These are phyloP conservation scores for Coemansia sp. DNA, from an alignment of 371 early-diverging fungal species.

Conservation along the genomic window DNA sequence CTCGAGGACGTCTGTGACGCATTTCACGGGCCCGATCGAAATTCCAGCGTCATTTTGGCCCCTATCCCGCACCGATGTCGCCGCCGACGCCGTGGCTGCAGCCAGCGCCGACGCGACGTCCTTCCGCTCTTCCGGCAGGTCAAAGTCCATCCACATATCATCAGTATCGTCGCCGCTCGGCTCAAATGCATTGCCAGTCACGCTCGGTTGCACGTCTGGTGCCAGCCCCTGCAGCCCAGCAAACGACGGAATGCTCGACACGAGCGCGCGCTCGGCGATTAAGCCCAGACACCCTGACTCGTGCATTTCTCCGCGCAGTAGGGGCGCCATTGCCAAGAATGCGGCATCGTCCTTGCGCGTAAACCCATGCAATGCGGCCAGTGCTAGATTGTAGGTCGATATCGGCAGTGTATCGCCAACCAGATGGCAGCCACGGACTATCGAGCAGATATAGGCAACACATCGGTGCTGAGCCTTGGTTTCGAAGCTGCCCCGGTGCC, in stretches of 20 bases:
- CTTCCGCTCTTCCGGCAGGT: constrained; percentile 35
- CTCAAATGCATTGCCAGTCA: not conserved
- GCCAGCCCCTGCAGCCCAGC: not conserved
- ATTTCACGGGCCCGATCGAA: not conserved
- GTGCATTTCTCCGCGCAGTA: constrained; percentile 41
- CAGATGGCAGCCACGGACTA: constrained; percentile 19
- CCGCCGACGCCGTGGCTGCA: not conserved
- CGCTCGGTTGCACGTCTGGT: not conserved
- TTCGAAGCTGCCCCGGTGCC: constrained; percentile 19
- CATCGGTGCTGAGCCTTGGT: constrained; percentile 17
- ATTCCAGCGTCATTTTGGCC: not conserved
- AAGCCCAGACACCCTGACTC: constrained; percentile 45
- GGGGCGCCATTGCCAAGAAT: constrained; percentile 39
- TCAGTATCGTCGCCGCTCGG: not conserved
- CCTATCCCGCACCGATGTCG: not conserved
- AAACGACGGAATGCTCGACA: constrained; percentile 22
- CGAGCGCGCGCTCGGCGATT: constrained; percentile 24
- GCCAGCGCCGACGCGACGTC: not conserved
- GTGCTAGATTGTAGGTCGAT: constrained; percentile 41
- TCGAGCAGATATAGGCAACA: constrained; percentile 22
- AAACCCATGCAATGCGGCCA: constrained; percentile 38
- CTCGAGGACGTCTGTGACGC: not conserved
- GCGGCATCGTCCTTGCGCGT: constrained; percentile 44
- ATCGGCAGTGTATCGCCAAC: constrained; percentile 13
- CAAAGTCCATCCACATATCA: constrained; percentile 49